Base-by-base conservation (phyloP, 2,329 filamentous ascomycete species). In the Penicillium oxalicum region DNA sequence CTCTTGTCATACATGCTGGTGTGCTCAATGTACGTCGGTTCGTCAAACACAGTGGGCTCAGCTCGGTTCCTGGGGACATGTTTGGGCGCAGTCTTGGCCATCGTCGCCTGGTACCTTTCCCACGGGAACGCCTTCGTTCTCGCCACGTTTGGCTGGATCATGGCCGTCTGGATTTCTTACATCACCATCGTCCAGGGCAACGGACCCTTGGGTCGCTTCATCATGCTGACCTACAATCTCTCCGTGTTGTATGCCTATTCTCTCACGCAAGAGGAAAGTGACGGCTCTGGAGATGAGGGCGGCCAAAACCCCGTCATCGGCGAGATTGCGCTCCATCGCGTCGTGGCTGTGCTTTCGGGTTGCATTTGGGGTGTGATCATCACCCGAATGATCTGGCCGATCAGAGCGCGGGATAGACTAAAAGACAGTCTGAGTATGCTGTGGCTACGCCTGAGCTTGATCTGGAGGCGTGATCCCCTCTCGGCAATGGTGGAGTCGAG, bases 1-100 rank as follows among this genome's bases (percentile, higher is more conserved):
- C 77, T 98, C 2, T 70, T 98, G 47, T 95, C 90, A 0, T 97
- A 95, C 74, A 97, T 97, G 91, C 83, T 97, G 63, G 93, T 98
- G 25, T 95, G 91, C 65, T 90, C 88, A 34, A 97, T 96, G 90
- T 98, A 91, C 0, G 91, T 96, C 24, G 93, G 93, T 27, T 90
- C 93, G 6, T 88, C 90, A 25, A 98, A 97, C 67, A 95, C 91
- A 1, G 96, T 91, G 0, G 91, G 90, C 4, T 83, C 84, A 62
- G 83, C 91, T 42, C 84, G 93, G 58, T 91, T 97, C 64, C 75
- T 88, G 7, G 93, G 91, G 49, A 98, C 91, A 1, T 77, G 89
- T 32, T 76, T 94, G 34, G 93, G 93, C 13, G 90, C 89, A 5
- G 65, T 78, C 1, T 84, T 84, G 54, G 88, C 91, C 0, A 77